Evolutionary conservation across 2,329 filamentous ascomycete genomes (phyloP).

Genomic region (Calonectria fujianensis): DNA sequence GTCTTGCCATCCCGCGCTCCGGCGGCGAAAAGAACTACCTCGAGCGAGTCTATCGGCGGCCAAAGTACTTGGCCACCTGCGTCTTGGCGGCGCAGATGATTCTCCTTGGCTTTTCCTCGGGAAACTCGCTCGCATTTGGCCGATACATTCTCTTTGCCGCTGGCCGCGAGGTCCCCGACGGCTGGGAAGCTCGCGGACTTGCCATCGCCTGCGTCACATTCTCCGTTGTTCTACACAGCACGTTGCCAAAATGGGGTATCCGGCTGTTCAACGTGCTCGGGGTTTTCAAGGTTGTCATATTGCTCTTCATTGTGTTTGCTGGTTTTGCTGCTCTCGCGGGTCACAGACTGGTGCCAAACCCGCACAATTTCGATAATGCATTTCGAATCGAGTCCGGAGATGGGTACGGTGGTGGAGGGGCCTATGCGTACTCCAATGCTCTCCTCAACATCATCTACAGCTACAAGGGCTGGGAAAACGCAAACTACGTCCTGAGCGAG

Average conservation of each 20-base stretch:
- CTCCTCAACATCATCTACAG: slow-evolving; percentile 76
- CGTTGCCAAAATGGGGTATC: slow-evolving; percentile 75
- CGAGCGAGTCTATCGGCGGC: slow-evolving; percentile 76
- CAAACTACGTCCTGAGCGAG: slow-evolving; percentile 77
- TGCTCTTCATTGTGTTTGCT: slow-evolving; percentile 77
- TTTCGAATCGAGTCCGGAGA: slow-evolving; percentile 68
- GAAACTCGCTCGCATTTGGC: slow-evolving; percentile 75
- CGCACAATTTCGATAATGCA: slow-evolving; percentile 74
- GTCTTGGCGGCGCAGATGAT: slow-evolving; percentile 78
- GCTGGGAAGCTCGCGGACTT: slow-evolving; percentile 75
- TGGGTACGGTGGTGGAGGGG: slow-evolving; percentile 68
- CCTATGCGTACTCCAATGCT: slow-evolving; percentile 74
- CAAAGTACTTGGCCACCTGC: slow-evolving; percentile 75
- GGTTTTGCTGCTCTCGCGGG: slow-evolving; percentile 75
- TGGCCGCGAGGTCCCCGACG: slow-evolving; percentile 67
- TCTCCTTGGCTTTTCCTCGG: slow-evolving; percentile 76
- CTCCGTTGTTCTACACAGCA: slow-evolving; percentile 70
- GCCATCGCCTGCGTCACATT: slow-evolving; percentile 73
- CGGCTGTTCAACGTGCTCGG: slow-evolving; percentile 76
- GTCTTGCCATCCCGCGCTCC: slow-evolving; percentile 76
- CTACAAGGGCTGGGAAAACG: slow-evolving; percentile 79
- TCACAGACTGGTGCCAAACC: slow-evolving; percentile 67
- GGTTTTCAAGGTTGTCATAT: slow-evolving; percentile 75
- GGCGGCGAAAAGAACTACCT: slow-evolving; percentile 81
- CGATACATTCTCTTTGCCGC: slow-evolving; percentile 75